Base-by-base conservation (phyloP, 192 early-diverging fungal genomes). In the Linnemannia zychae region DNA sequence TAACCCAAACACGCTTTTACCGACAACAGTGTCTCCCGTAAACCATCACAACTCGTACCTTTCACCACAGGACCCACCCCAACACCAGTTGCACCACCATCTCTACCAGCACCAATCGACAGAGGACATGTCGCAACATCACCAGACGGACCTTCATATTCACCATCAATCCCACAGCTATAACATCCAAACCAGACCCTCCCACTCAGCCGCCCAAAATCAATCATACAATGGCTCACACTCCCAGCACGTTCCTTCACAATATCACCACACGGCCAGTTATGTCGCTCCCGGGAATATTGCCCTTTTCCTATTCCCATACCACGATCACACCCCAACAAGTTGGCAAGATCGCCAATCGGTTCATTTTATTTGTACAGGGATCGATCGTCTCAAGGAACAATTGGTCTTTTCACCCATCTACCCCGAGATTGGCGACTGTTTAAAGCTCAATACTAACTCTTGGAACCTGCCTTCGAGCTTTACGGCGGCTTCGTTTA, bases 271-370 rank as follows among this genome's bases (percentile, higher is more conserved):
- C 12, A 60, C 70, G 20, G 66, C 82, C 16, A 74, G 73, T 31
- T 84, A 75, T 53, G 67, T 84, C 34, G 82, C 82, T 0, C 82
- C 82, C 0, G 81, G 81, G 4, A 70, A 36, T 28, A 57, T 83
- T 17, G 81, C 75, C 1, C 66, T 84, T 40, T 79, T 75, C 50
- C n/a, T 84, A 7, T 84, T 79, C 73, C 82, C 82, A 34, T 53
- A 74, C 68, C 67, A 84, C 34, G 82, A 84, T 33, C 82, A 84
- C 34, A 78, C 82, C 4, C 76, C 82, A 12, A 75, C 82, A 17
- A 67, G 82, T 28, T 84, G 82, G 82, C 82, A 84, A 31, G 72
- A 84, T 11, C 82, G 73, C 15, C 77, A 84, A 31, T 46, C 77
- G 4, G 77, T 84, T 3, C 76, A 79, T 71, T 52, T 84, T 4